These are phyloP conservation scores for Exophiala oligosperma DNA, from an alignment of 2,329 filamentous ascomycete species.

Conservation along the genomic window DNA sequence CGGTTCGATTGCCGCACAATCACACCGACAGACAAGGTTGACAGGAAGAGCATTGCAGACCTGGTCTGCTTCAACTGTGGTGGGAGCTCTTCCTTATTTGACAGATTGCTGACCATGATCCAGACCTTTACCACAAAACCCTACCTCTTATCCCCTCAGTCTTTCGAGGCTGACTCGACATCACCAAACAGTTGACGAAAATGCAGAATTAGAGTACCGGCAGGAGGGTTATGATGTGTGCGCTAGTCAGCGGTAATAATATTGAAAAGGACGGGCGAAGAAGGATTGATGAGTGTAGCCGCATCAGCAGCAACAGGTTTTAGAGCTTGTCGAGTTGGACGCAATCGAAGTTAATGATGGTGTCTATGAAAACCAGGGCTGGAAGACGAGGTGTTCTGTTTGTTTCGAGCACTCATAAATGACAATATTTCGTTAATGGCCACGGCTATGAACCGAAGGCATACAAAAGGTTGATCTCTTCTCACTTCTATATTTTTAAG, in stretches of 20 bases:
- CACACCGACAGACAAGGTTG: neutral
- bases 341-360: neutral
- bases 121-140: neutral
- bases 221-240: neutral
- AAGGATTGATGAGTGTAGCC: neutral
- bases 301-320: neutral
- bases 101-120: neutral
- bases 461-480: neutral
- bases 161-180: no score
- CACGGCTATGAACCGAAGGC: neutral
- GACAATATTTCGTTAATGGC: neutral
- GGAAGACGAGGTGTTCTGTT: neutral
- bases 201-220: neutral
- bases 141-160: no score
- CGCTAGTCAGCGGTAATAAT: neutral
- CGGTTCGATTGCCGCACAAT: no score
- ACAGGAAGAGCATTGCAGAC: neutral
- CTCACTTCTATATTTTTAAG: neutral
- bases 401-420: neutral
- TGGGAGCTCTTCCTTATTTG: neutral
- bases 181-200: neutral
- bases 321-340: neutral
- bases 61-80: neutral
- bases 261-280: neutral
- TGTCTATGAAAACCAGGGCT: neutral